These are phyloP conservation scores for Blepharisma stoltei DNA, from an alignment of 73 alveolate genomes.

Conservation along the genomic window DNA sequence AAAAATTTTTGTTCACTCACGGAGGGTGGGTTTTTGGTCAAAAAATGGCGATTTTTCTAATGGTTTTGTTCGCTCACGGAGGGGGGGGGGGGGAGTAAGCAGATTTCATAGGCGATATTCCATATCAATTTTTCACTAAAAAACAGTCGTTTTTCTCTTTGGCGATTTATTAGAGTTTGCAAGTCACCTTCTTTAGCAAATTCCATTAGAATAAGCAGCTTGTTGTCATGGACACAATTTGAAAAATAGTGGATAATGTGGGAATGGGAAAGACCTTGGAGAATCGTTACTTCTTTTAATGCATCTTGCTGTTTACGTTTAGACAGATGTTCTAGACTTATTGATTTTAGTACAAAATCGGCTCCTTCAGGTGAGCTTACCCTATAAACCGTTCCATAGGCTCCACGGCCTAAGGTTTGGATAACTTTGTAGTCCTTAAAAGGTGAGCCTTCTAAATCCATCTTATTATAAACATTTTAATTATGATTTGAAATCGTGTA, in stretches of 20 bases:
- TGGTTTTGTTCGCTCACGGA: too few species aligned
- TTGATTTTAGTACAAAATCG: constrained; percentile 72
- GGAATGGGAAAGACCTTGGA: constrained; percentile 80
- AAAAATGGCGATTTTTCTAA: too few species aligned
- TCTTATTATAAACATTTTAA: neutral
- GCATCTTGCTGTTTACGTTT: constrained; percentile 75
- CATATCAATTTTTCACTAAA: constrained; percentile 80
- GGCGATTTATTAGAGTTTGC: constrained; percentile 53
- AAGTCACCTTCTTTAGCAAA: constrained; percentile 96
- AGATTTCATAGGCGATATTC: constrained; percentile 82
- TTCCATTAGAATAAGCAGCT: constrained; percentile 92
- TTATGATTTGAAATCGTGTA: neutral
- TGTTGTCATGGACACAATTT: constrained; percentile 85
- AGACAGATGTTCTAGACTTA: constrained; percentile 74
- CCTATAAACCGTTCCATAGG: constrained; percentile 35
- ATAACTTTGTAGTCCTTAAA: constrained; percentile 17
- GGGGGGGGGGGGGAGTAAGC: too few species aligned
- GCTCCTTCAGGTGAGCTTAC: neutral
- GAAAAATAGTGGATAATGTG: constrained; percentile 80
- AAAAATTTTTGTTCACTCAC: too few species aligned
- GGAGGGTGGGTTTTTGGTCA: too few species aligned
- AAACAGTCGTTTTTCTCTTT: constrained; percentile 40
- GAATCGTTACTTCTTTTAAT: constrained; percentile 84
- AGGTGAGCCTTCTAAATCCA: constrained; percentile 24
- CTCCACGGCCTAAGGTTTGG: constrained; percentile 36